A percentile compares a stretch with the other conserved stretches of the same genome.
Evolutionary conservation across 2,329 filamentous ascomycete genomes (phyloP).

Genomic region (Verticillium nonalfalfae): DNA sequence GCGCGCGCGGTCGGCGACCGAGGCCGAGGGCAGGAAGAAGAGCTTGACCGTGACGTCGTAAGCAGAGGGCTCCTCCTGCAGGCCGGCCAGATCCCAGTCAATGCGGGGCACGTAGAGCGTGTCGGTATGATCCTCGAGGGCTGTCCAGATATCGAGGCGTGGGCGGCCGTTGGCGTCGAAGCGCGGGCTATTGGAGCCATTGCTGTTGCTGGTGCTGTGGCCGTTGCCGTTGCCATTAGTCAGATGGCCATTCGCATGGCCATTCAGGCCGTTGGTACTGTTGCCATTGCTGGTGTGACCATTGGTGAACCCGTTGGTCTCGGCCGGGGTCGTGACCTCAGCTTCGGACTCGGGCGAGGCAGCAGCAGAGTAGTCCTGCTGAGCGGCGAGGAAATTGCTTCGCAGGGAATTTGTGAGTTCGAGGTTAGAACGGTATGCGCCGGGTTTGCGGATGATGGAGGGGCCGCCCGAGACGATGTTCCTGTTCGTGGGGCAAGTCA

Average conservation of each 20-base stretch:
- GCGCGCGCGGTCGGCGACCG: constrained; percentile 55
- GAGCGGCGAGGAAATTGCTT: constrained; percentile 71
- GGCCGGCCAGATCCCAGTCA: constrained; percentile 61
- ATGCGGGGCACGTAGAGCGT: constrained; percentile 73
- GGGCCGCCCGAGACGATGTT: constrained; percentile 84
- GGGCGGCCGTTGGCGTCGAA: constrained; percentile 18
- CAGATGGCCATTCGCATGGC: background rate
- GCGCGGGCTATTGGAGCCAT: constrained; percentile 13
- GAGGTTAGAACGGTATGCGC: constrained; percentile 79
- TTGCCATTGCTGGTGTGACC: constrained; percentile 15
- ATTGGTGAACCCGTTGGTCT: constrained; percentile 17
- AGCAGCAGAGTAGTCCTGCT: constrained; percentile 48
- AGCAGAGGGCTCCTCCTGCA: constrained; percentile 73
- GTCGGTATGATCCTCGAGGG: constrained; percentile 38
- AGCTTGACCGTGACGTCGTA: constrained; percentile 96
- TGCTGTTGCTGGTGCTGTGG: constrained; percentile 12
- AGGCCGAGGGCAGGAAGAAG: constrained; percentile 77
- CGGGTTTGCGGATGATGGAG: constrained; percentile 74
- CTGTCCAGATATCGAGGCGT: constrained; percentile 59
- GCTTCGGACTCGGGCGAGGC: constrained; percentile 14
- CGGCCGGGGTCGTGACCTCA: constrained; percentile 19
- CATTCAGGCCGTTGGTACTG: background rate
- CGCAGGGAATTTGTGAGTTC: constrained; percentile 87
- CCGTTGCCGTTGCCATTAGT: constrained; percentile 13
- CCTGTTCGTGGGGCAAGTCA: constrained; percentile 24